phyloP scores from a whole-genome alignment of 106 monocot species.

The Phalaenopsis equestris region DNA sequence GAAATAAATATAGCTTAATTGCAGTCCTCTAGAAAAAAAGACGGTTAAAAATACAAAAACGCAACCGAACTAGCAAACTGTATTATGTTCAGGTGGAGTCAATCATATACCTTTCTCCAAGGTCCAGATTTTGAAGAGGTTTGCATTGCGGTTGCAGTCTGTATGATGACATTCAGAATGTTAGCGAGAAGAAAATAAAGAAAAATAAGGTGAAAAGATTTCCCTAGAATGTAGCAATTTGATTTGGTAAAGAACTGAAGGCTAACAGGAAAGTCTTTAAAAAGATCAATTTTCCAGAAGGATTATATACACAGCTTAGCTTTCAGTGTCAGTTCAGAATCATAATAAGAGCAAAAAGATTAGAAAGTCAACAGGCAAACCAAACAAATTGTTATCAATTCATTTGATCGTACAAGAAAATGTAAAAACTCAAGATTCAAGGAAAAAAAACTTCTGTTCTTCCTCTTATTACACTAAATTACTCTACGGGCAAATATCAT shows the following conservation, averaged over 20 bases:
- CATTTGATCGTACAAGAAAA: too few relatives aligned
- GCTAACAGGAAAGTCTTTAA: not conserved
- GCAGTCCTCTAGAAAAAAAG: not conserved
- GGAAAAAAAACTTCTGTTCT: not conserved
- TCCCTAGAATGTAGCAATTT: not conserved
- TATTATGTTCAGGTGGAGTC: not conserved
- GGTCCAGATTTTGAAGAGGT: conserved; percentile 52
- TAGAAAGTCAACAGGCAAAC: not conserved
- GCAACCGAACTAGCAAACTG: not conserved
- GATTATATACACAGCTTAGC: not conserved
- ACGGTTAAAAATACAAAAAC: not conserved
- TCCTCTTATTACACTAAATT: not conserved
- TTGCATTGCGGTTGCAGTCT: conserved; percentile 32
- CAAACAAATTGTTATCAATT: not conserved
- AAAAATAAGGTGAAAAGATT: not conserved
- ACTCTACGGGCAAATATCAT: not conserved
- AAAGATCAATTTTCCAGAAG: not conserved
- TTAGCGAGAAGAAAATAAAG: not conserved
- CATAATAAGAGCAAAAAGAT: not conserved
- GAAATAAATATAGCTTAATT: not conserved
- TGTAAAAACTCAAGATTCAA: too few relatives aligned
- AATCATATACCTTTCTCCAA: conserved; percentile 39
- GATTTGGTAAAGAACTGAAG: not conserved
- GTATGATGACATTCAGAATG: conserved; percentile 11
- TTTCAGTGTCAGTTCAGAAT: not conserved